Evolutionary conservation across 768 basidiomycete genomes (phyloP).

Genomic region (Strobilomyces dryophilus): DNA sequence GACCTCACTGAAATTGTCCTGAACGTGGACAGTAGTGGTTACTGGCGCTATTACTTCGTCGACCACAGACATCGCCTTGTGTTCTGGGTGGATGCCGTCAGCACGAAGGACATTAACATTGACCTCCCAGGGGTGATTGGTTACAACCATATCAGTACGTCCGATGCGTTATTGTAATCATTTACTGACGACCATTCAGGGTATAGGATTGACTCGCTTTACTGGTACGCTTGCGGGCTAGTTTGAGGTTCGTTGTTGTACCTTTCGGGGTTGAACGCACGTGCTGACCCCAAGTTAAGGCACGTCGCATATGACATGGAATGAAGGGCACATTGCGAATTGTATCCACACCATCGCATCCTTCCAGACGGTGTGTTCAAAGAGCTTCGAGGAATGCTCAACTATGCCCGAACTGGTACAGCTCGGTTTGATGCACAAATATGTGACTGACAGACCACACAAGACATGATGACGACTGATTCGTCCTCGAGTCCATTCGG

Average conservation of each 20-base stretch:
- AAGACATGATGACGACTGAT: constrained; percentile 16
- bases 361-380: constrained; percentile 5
- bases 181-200: constrained; percentile 2
- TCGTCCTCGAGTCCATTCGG: constrained; percentile 6
- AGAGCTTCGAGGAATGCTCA: constrained; percentile 14
- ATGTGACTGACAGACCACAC: not conserved
- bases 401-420: constrained; percentile 12
- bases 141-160: constrained; percentile 13
- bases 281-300: not conserved
- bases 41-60: constrained; percentile 17
- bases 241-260: not conserved
- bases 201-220: constrained; percentile 11
- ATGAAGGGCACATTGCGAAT: constrained; percentile 16
- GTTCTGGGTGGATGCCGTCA: constrained; percentile 12
- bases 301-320: not conserved
- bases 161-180: not conserved
- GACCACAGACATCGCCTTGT: constrained; percentile 15
- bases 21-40: not conserved
- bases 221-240: constrained; percentile 7
- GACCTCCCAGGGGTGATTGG: constrained; percentile 6
- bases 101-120: not conserved
- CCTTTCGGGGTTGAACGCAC: not conserved
- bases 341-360: constrained; percentile 5
- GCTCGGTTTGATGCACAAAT: not conserved
- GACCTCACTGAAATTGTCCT: constrained; percentile 10